These are phyloP conservation scores for Clathrospora elynae DNA, from an alignment of 2,329 filamentous ascomycete species.

Conservation along the genomic window DNA sequence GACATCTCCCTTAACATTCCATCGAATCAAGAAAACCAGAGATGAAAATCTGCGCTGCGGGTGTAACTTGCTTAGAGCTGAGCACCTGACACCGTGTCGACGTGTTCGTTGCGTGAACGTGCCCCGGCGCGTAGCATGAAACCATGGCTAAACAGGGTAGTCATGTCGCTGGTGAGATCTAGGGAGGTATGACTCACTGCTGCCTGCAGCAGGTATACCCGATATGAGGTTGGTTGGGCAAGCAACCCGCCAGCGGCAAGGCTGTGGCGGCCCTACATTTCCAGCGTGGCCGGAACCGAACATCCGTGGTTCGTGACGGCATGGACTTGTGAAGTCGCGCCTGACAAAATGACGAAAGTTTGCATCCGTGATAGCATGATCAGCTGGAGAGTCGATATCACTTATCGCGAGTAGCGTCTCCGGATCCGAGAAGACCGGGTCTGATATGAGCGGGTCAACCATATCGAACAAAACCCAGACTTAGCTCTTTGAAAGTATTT, in stretches of 20 bases:
- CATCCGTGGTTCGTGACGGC: constrained; percentile 6
- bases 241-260: constrained; percentile 9
- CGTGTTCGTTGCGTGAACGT: constrained; percentile 15
- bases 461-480: no score
- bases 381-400: no score
- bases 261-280: constrained; percentile 6
- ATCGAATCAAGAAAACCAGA: constrained; percentile 8
- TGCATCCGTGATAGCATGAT: not conserved
- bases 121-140: constrained; percentile 19
- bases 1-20: constrained; percentile 18
- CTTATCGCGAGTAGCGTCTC: not conserved
- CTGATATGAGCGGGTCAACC: no score
- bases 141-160: constrained; percentile 14
- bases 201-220: constrained; percentile 11
- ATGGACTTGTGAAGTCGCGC: no score
- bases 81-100: constrained; percentile 41
- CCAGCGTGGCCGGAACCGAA: constrained; percentile 5
- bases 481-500: no score
- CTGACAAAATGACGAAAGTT: no score
- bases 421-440: not conserved
- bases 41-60: constrained; percentile 23
- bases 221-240: constrained; percentile 6
- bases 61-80: constrained; percentile 28
- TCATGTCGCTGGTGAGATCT: constrained; percentile 11
- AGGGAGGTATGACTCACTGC: constrained; percentile 21